Base-by-base conservation (phyloP, 345 rosid species). In the Punica granatum region DNA sequence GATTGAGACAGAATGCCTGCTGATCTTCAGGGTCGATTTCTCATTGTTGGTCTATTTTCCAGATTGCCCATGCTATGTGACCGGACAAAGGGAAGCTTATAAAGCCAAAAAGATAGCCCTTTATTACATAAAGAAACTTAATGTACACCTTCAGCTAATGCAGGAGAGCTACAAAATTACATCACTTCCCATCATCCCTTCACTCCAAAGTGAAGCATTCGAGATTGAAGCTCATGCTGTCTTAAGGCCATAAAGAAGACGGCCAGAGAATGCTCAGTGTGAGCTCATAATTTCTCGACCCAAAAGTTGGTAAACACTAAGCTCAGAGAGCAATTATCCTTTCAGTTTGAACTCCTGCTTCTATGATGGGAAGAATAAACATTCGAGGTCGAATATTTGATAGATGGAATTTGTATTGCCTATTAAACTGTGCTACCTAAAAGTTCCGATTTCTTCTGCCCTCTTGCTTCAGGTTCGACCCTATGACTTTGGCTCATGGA, bases 361-460 rank as follows among this genome's bases (percentile, higher is more conserved):
- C 18, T 44, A 16, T 67, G 62, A 49, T 53, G 60, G 33, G 34
- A 53, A 66, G 60, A 48, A 32, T n/a, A 37, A 37, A 37, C 42
- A 1, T 37, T 37, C 42, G 15, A 44, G 21, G 19, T 4, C 49
- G 21, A 44, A 14, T 8, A 18, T 13, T 44, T 44, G 21, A 18
- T 4, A 0, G 2, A 44, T 10, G 16, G 16, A 33, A 56, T 56
- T 28, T 56, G 61, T 56, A 30, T 56, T 12, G 32, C 33, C 61
- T 56, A 56, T 51, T 69, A 86, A 70, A 79, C 78, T 72, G 82
- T 33, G 79, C 86, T 88, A 53, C 85, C 69, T 70, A 89, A 66
- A 59, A 88, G 91, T 73, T 90, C 91, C 65, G 81, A 73, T 49
- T 76, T 79, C 37, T 33, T 71, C 68, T 66, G 77, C 48, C 1